These are phyloP conservation scores for Ramaria sp. DNA, from an alignment of 768 basidiomycete genomes.

Conservation along the genomic window DNA sequence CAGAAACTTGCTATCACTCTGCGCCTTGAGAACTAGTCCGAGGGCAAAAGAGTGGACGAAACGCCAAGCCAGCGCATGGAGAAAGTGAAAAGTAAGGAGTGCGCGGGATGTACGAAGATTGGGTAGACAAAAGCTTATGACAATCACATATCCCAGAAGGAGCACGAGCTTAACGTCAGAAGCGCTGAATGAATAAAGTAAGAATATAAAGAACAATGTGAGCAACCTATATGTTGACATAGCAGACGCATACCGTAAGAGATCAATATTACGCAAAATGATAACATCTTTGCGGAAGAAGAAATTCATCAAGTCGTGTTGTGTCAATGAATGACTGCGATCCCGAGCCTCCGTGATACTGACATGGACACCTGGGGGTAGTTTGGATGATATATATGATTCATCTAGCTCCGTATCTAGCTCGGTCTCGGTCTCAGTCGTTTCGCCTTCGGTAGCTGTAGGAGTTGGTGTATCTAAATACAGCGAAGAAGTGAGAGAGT, in stretches of 20 bases:
- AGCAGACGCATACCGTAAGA: constrained; percentile 54
- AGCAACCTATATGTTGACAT: background rate
- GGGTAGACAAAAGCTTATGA: constrained; percentile 46
- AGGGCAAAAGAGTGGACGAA: constrained; percentile 82
- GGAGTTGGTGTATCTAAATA: constrained; percentile 24
- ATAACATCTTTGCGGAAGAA: constrained; percentile 89
- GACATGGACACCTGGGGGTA: constrained; percentile 12
- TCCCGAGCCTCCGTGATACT: background rate
- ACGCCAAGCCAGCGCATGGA: constrained; percentile 79
- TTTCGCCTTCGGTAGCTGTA: constrained; percentile 59
- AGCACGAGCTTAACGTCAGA: constrained; percentile 76
- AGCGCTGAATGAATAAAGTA: constrained; percentile 38
- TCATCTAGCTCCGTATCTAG: constrained; percentile 46
- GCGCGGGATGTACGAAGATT: constrained; percentile 32
- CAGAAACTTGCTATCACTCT: constrained; percentile 78
- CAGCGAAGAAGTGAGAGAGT: background rate
- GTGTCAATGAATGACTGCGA: constrained; percentile 31
- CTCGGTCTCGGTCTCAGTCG: constrained; percentile 55
- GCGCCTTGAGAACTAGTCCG: constrained; percentile 72
- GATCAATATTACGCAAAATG: constrained; percentile 69
- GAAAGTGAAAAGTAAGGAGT: constrained; percentile 58
- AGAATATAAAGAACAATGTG: constrained; percentile 15
- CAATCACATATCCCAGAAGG: constrained; percentile 55
- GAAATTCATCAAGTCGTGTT: constrained; percentile 81
- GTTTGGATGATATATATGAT: constrained; percentile 15